Base-by-base conservation (phyloP, 2,329 filamentous ascomycete species). In the Cercospora zeae-maydis region DNA sequence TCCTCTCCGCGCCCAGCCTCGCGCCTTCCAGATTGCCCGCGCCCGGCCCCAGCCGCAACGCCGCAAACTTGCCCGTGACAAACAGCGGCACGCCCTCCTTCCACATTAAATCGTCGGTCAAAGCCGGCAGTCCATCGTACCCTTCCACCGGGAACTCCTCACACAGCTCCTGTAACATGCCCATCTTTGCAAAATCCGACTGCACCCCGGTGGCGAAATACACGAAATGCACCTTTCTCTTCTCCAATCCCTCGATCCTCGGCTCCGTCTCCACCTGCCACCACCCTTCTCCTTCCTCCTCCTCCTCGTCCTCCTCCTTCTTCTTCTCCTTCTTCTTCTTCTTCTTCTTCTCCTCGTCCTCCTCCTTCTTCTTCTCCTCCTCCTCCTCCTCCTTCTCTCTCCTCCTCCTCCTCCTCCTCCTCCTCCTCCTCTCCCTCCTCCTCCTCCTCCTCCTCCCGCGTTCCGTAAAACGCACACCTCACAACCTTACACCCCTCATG, bases 101-200 rank as follows among this genome's bases (percentile, higher is more conserved):
- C 90, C 90, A 93, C 82, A 88, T 88, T 64, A 93, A 78, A 69
- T 93, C 89, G 45, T 93, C 85, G 1, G 84, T 93, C 57, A 93
- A 75, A 66, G 88, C 90, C 0, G 91, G 90, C 19, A 92, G 78
- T 0, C 90, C 90, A 3, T 86, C 85, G 24, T 85, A 81, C 0
- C 79, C 82, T 14, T 85, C 76, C 34, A 93, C 82, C 0, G 88
- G 89, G 64, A 88, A 80, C 16, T 85, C 81, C 2, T 77, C 66
- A 8, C 84, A 75, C 72, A 93, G 83, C 0, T 78, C 83, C 61
- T 84, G 76, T 11, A 93, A 76, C 61, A 86, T 86, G 0, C 87
- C 83, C 21, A 92, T 78, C 1, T 80, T 79, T 1, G 76, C 71
- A 27, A 91, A 84, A 66, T 92, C 81, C 0, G 85, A 84, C 54